phyloP scores from a whole-genome alignment of 768 basidiomycete species.

The Leccinum barrowsii region DNA sequence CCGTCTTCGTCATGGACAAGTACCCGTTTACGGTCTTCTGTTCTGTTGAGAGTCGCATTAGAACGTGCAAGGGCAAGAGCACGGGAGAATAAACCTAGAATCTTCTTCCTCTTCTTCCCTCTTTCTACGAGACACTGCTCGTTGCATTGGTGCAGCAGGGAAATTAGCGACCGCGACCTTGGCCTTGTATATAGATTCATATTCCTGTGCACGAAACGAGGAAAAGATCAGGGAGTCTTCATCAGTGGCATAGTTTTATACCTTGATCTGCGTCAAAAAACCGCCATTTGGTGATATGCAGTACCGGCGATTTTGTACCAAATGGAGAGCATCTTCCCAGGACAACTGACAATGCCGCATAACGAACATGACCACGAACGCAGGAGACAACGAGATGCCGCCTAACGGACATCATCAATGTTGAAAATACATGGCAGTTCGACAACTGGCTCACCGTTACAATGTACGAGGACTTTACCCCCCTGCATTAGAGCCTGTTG shows the following conservation, averaged over 20 bases:
- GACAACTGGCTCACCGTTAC: slow-evolving; percentile 59
- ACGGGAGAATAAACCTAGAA: slow-evolving; percentile 27
- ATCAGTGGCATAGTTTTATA: slow-evolving; percentile 25
- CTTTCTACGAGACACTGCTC: slow-evolving; percentile 56
- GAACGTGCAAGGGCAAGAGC: not conserved
- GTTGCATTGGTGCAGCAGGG: slow-evolving; percentile 40
- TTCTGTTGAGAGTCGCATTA: slow-evolving; percentile 21
- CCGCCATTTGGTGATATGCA: slow-evolving; percentile 93
- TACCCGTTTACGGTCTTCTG: slow-evolving; percentile 43
- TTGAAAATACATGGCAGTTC: not conserved
- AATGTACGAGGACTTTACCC: slow-evolving; percentile 83
- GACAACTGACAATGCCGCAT: slow-evolving; percentile 80
- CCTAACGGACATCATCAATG: slow-evolving; percentile 39
- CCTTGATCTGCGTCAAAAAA: slow-evolving; percentile 91
- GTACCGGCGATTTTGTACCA: slow-evolving; percentile 88
- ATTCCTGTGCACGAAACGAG: slow-evolving; percentile 54
- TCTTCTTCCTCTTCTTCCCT: slow-evolving; percentile 75
- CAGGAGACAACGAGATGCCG: slow-evolving; percentile 82
- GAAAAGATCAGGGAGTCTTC: not conserved
- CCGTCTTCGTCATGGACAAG: slow-evolving; percentile 33
- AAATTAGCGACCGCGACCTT: slow-evolving; percentile 62
- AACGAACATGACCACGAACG: slow-evolving; percentile 91
- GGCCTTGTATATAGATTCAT: slow-evolving; percentile 89
- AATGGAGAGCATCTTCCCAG: slow-evolving; percentile 86
- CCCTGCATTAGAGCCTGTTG: slow-evolving; percentile 52